Conservation (phyloP, 116 monocot genomes). For the Zostera marina region DNA sequence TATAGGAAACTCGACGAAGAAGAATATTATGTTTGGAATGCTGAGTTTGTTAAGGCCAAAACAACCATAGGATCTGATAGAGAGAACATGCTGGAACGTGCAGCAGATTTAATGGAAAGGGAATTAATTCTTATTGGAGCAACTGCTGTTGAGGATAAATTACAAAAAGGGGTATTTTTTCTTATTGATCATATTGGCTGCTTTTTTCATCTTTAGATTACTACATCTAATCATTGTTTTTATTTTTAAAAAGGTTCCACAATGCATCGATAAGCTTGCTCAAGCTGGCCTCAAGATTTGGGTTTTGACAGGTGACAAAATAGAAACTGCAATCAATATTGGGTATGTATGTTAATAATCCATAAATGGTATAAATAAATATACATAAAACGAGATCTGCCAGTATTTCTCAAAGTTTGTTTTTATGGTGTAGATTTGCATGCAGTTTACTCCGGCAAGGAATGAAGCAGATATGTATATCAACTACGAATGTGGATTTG, state of each 20-base stretch:
- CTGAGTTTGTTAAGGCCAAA: conserved; percentile 42
- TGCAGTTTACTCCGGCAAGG: conserved; percentile 62
- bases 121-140: conserved; percentile 76
- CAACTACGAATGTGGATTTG: conserved; percentile 28
- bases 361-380: too few species aligned
- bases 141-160: conserved; percentile 88
- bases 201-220: too few species aligned
- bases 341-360: conserved; percentile 22
- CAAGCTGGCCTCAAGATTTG: conserved; percentile 65
- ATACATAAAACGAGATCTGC: too few species aligned
- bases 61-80: conserved; percentile 59
- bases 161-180: conserved; percentile 64
- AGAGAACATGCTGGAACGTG: conserved; percentile 56
- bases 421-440: conserved; percentile 24
- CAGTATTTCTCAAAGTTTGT: too few species aligned
- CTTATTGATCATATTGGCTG: not conserved
- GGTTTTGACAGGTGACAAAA: conserved; percentile 66
- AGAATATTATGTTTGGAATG: conserved; percentile 43
- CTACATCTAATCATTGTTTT: too few species aligned
- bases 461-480: conserved; percentile 48
- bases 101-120: conserved; percentile 53
- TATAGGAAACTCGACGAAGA: conserved; percentile 50
- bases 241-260: conserved; percentile 21
- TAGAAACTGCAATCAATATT: conserved; percentile 69
- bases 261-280: conserved; percentile 54